Percentiles rank a stretch among this genome's conserved stretches.
These are phyloP conservation scores for Calocybe cyanea DNA, from an alignment of 768 basidiomycete species.

Conservation along the genomic window DNA sequence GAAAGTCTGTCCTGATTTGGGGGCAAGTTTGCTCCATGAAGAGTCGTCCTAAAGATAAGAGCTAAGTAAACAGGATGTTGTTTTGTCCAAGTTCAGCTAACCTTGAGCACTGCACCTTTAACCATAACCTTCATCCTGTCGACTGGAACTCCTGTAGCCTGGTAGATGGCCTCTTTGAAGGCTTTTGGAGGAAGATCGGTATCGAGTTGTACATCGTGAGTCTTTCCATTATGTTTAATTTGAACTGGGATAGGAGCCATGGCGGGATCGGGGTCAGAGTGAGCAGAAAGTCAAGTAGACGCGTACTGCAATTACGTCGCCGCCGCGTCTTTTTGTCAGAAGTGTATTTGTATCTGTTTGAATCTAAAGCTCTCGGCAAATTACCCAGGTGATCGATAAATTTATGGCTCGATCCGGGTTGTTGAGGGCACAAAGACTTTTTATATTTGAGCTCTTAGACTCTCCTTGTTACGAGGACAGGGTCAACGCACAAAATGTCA, in stretches of 20 bases:
- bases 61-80: not conserved
- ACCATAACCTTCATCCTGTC: slow-evolving; percentile 98
- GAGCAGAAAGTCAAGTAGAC: slow-evolving; percentile 13
- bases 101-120: slow-evolving; percentile 89
- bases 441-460: slow-evolving; percentile 1
- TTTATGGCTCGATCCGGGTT: slow-evolving; percentile 10
- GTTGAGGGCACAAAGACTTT: not conserved
- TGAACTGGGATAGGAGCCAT: slow-evolving; percentile 75
- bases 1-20: slow-evolving; percentile 85
- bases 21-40: slow-evolving; percentile 77
- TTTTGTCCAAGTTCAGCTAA: slow-evolving; percentile 25
- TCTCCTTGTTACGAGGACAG: not conserved
- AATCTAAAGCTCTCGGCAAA: slow-evolving; percentile 13
- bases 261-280: slow-evolving; percentile 9
- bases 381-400: slow-evolving; percentile 7
- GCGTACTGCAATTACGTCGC: slow-evolving; percentile 14
- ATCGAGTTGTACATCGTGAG: slow-evolving; percentile 68
- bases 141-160: slow-evolving; percentile 78
- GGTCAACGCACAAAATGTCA: slow-evolving; percentile 2
- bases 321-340: slow-evolving; percentile 8
- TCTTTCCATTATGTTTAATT: slow-evolving; percentile 89
- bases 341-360: slow-evolving; percentile 9
- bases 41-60: slow-evolving; percentile 66
- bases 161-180: slow-evolving; percentile 84
- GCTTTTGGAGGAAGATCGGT: slow-evolving; percentile 58